A percentile compares a stretch with the other conserved stretches of the same genome.
Evolutionary conservation across 345 rosid species (phyloP).

Genomic region (Hirschfeldia incana): DNA sequence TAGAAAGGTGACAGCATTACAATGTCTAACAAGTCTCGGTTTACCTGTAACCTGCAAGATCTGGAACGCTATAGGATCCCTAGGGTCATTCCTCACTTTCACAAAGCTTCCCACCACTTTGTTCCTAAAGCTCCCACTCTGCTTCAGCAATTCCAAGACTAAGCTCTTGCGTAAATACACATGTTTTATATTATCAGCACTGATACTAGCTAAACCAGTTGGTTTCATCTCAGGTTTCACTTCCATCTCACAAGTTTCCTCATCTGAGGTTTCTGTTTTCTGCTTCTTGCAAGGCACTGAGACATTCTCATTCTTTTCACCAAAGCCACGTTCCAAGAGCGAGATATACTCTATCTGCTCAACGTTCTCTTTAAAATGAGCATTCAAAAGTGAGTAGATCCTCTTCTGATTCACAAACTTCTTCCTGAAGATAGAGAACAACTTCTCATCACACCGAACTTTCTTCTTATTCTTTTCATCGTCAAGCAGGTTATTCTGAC

Average conservation of each 20-base stretch:
- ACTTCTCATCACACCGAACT: constrained; percentile 48
- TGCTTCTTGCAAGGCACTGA: constrained; percentile 37
- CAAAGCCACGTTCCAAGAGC: constrained; percentile 21
- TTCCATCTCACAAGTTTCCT: constrained; percentile 18
- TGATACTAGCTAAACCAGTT: constrained; percentile 47
- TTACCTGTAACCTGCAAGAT: constrained; percentile 42
- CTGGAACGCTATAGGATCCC: constrained; percentile 35
- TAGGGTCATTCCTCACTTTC: constrained; percentile 49
- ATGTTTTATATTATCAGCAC: constrained; percentile 52
- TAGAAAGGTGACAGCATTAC: neutral
- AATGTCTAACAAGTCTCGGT: neutral
- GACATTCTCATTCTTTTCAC: constrained; percentile 19
- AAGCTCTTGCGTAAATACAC: constrained; percentile 59
- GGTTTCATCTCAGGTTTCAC: constrained; percentile 27
- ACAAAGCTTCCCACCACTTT: constrained; percentile 62
- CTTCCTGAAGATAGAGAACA: constrained; percentile 49
- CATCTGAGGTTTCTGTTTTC: constrained; percentile 16
- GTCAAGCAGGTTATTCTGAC: constrained; percentile 35
- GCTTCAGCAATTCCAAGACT: constrained; percentile 41
- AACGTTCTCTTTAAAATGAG: constrained; percentile 43
- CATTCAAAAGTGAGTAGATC: constrained; percentile 39
- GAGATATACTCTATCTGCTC: constrained; percentile 33
- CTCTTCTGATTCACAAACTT: constrained; percentile 33
- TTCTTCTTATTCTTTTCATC: constrained; percentile 32
- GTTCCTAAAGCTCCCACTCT: constrained; percentile 37